These are phyloP conservation scores for Sicyos baderoa DNA, from an alignment of 306 rosid species.

Conservation along the genomic window DNA sequence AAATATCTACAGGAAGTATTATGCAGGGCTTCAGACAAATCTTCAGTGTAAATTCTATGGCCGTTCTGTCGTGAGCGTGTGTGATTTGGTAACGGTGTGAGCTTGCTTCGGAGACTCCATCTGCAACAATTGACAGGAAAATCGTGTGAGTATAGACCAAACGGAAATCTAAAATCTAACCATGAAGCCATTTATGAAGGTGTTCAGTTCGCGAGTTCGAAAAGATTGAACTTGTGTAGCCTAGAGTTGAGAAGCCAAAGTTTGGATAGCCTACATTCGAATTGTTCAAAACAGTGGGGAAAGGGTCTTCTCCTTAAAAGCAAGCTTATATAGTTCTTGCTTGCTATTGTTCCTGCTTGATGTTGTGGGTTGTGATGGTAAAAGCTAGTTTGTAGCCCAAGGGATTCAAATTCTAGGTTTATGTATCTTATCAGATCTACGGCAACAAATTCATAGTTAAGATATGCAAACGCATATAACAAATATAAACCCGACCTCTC, in stretches of 20 bases:
- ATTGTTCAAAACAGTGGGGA: not conserved
- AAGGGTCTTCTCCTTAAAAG: not conserved
- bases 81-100: not conserved
- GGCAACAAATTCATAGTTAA: not conserved
- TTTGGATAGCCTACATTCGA: not conserved
- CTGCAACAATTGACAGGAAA: constrained; percentile 9
- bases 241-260: not conserved
- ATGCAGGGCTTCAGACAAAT: constrained; percentile 19
- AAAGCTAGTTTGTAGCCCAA: not conserved
- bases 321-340: not conserved
- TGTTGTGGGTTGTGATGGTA: not conserved
- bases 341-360: not conserved
- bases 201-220: not conserved
- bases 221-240: not conserved
- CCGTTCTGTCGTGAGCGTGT: not conserved
- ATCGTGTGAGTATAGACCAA: constrained; percentile 12
- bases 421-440: not conserved
- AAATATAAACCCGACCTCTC: not conserved
- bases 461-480: not conserved
- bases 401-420: not conserved
- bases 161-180: not conserved
- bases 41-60: constrained; percentile 15
- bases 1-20: constrained; percentile 23
- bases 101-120: constrained; percentile 5
- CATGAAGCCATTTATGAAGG: not conserved